Base-by-base conservation (phyloP, 2,329 filamentous ascomycete genomes). In the Beauveria varroae region DNA sequence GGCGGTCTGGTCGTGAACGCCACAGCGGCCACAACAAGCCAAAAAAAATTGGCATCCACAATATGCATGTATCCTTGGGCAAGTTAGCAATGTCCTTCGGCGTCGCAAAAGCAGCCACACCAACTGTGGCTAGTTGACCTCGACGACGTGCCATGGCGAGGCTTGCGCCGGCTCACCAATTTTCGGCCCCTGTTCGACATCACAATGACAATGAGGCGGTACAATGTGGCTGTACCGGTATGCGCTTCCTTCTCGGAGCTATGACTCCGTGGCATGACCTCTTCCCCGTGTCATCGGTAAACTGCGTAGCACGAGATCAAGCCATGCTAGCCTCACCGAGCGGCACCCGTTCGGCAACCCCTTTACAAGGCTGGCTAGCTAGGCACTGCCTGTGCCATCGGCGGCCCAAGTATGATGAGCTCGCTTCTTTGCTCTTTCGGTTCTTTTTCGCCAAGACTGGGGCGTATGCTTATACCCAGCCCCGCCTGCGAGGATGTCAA, bases 121-220 rank as follows among this genome's bases (percentile, higher is more conserved):
- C 20, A 47, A 49, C 34, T 59, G 57, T 59, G 57, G 57, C 57
- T 52, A 43, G 47, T 52, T 34, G 9, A 34, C 26, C 18, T 56
- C 40, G 37, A 55, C 41, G 41, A 47, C 41, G 20, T 22, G 16
- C 41, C 34, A 22, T 44, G 55, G 49, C 28, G 44, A 28, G 34
- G 46, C 30, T n/a, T 51, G 46, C 7, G 28, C 54, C 24, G 41
- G 3, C 24, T 28, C 22, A 34, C 30, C 12, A 34, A 34, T 12
- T 34, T 37, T 22, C 26, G 16, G n/a, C n/a, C 22, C 18, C 14
- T 18, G 41, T 24, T 20, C 34, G 5, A 43, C 30, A 59, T 52
- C 47, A 22, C 47, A 18, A 59, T 52, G 49, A 46, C 37, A 20
- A 41, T 46, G 37, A 46, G 57, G 49, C 49, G 24, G 24, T 37